Conservation (phyloP, 805 yeast species). For the Saturnispora besseyi region DNA sequence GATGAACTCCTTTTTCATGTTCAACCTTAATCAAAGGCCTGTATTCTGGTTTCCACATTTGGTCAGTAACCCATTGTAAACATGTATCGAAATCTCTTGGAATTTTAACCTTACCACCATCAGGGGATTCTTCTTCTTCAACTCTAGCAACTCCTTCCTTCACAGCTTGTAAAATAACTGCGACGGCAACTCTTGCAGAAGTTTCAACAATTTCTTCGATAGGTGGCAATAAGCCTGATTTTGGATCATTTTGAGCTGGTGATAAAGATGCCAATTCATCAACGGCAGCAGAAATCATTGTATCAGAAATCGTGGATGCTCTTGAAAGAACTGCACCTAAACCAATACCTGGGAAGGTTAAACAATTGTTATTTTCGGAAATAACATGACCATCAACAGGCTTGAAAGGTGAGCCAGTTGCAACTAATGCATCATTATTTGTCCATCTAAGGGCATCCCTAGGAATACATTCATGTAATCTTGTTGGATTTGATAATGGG, state of each 20-base stretch:
- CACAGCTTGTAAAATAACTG: slow-evolving; percentile 79
- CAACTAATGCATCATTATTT: slow-evolving; percentile 80
- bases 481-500: slow-evolving; percentile 94
- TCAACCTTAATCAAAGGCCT: slow-evolving; percentile 79
- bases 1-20: slow-evolving; percentile 62
- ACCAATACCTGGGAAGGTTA: slow-evolving; percentile 97
- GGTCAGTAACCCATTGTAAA: slow-evolving; percentile 80
- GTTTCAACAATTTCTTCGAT: slow-evolving; percentile 81
- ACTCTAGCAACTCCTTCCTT: slow-evolving; percentile 80
- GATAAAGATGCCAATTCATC: slow-evolving; percentile 81
- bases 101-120: slow-evolving; percentile 57
- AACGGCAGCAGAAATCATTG: slow-evolving; percentile 94
- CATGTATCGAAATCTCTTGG: slow-evolving; percentile 77
- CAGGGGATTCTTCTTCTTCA: slow-evolving; percentile 62
- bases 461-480: slow-evolving; percentile 91
- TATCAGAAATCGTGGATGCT: slow-evolving; percentile 72
- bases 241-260: slow-evolving; percentile 67
- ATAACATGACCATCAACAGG: slow-evolving; percentile 86
- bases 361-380: slow-evolving; percentile 94
- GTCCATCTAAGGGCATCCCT: slow-evolving; percentile 90
- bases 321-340: slow-evolving; percentile 88
- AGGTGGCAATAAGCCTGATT: slow-evolving; percentile 78
- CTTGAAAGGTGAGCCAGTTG: slow-evolving; percentile 96
- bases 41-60: slow-evolving; percentile 94
- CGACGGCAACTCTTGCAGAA: slow-evolving; percentile 86